Conservation (phyloP, 2,329 filamentous ascomycete species). For the Xylariaceae sp. region DNA sequence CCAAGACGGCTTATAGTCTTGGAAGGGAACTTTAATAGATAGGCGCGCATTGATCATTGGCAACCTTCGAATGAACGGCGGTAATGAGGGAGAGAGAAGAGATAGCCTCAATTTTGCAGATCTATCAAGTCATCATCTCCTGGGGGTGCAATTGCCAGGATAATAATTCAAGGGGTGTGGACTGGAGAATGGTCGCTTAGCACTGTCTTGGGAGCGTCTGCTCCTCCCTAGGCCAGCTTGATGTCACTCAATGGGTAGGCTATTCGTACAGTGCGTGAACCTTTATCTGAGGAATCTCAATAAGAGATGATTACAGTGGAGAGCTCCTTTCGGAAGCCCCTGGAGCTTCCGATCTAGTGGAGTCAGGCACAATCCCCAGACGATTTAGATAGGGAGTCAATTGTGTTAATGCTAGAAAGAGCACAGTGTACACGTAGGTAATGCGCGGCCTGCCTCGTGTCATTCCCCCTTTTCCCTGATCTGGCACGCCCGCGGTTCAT, state of each 20-base stretch:
- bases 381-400: no score
- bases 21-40: no score
- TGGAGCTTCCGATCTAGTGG: no score
- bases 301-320: neutral
- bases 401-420: no score
- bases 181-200: neutral
- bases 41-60: no score
- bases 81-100: no score
- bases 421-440: no score
- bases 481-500: neutral
- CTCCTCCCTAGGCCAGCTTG: neutral
- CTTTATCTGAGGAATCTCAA: neutral
- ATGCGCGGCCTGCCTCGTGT: neutral
- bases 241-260: conserved; percentile 1
- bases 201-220: neutral
- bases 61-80: no score
- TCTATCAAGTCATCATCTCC: conserved; percentile 13
- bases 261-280: conserved; percentile 5
- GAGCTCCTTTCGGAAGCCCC: neutral
- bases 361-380: no score
- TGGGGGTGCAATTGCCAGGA: neutral
- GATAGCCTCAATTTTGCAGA: no score
- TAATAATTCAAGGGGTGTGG: neutral
- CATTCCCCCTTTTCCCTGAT: neutral
- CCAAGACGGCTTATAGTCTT: no score